phyloP scores from a whole-genome alignment of 805 yeast genomes.

The Candida koratica region DNA sequence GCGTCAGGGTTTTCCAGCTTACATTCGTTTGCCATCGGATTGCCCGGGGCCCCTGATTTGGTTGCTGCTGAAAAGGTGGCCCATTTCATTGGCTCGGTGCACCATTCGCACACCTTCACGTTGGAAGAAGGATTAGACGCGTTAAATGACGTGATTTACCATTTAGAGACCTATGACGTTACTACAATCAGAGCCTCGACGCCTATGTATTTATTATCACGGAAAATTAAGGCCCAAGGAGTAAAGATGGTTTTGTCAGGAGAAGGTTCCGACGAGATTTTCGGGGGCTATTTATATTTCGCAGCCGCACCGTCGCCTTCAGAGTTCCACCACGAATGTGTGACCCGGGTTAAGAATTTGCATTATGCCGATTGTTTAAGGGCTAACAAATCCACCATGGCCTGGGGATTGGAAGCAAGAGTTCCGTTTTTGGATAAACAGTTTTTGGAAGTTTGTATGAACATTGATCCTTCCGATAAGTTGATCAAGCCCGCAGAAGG shows the following conservation, averaged over 20 bases:
- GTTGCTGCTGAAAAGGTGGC: slow-evolving; percentile 96
- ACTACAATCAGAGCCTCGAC: slow-evolving; percentile 99
- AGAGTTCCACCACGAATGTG: slow-evolving; percentile 95
- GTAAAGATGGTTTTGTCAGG: slow-evolving; percentile 99
- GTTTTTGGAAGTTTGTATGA: slow-evolving; percentile 89
- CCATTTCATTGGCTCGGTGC: slow-evolving; percentile 90
- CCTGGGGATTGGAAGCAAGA: slow-evolving; percentile 99
- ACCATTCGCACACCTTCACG: slow-evolving; percentile 97
- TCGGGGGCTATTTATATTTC: slow-evolving; percentile 97
- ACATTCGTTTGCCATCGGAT: slow-evolving; percentile 96
- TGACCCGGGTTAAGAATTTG: slow-evolving; percentile 93
- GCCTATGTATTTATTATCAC: slow-evolving; percentile 93
- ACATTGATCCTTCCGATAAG: slow-evolving; percentile 91
- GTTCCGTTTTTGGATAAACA: slow-evolving; percentile 97
- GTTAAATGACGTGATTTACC: slow-evolving; percentile 87
- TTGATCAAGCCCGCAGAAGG: slow-evolving; percentile 69
- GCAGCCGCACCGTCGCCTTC: slow-evolving; percentile 92
- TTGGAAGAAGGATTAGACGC: slow-evolving; percentile 96
- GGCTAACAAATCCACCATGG: slow-evolving; percentile 99
- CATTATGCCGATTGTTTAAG: slow-evolving; percentile 96
- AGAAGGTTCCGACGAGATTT: slow-evolving; percentile 98
- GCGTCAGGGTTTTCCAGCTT: slow-evolving; percentile 70
- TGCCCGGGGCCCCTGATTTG: slow-evolving; percentile 97
- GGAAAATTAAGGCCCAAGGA: slow-evolving; percentile 99
- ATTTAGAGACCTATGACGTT: slow-evolving; percentile 96